A percentile compares a stretch with the other conserved stretches of the same genome.
Conservation (phyloP, 208 protist species). For the Leishmania martiniquensis region DNA sequence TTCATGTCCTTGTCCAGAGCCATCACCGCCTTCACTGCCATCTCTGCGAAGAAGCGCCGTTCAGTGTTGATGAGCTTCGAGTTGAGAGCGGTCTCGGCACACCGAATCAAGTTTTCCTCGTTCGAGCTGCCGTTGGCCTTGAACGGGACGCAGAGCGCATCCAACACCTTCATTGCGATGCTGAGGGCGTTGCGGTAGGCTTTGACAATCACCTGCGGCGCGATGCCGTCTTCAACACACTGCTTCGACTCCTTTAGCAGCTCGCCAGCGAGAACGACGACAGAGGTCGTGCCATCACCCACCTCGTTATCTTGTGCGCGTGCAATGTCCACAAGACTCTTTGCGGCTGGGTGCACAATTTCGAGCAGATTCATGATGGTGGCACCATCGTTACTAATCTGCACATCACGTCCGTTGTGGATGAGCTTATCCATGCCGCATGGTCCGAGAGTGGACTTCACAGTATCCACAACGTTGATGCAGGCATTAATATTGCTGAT, state of each 20-base stretch:
- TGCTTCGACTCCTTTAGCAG: constrained; percentile 98
- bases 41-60: constrained; percentile 98
- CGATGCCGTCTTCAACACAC: constrained; percentile 99
- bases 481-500: constrained; percentile 99
- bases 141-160: constrained; percentile 95
- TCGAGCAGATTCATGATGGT: constrained; percentile 99
- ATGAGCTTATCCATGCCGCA: constrained; percentile 99
- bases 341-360: constrained; percentile 99
- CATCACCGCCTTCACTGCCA: constrained; percentile 98
- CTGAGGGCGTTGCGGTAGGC: constrained; percentile 91
- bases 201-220: constrained; percentile 99
- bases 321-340: constrained; percentile 99
- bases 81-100: constrained; percentile 99
- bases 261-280: constrained; percentile 99
- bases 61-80: constrained; percentile 99
- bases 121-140: constrained; percentile 53
- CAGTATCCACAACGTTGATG: constrained; percentile 94
- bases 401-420: constrained; percentile 93
- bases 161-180: constrained; percentile 83
- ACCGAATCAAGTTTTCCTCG: constrained; percentile 91
- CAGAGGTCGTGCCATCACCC: constrained; percentile 99
- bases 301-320: constrained; percentile 98
- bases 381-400: constrained; percentile 99
- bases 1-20: constrained; percentile 96
- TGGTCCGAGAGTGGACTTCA: constrained; percentile 97